These are phyloP conservation scores for Emericellopsis atlantica DNA, from an alignment of 2,329 filamentous ascomycete genomes.

Conservation along the genomic window DNA sequence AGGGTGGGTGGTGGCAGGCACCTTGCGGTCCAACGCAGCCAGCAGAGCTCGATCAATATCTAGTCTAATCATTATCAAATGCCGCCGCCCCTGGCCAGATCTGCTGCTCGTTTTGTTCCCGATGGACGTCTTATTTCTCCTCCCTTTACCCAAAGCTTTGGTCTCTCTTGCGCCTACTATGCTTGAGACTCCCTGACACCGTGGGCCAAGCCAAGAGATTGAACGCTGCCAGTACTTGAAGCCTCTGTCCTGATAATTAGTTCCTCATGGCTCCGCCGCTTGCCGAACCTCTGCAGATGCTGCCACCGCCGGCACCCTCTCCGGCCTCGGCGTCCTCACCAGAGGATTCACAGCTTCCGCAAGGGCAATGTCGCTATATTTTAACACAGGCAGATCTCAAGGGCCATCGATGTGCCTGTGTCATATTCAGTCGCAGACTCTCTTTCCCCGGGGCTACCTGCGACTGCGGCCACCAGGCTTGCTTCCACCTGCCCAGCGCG, in stretches of 20 bases:
- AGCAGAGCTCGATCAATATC: too few relatives aligned
- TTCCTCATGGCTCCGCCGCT: background rate
- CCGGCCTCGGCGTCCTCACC: conserved; percentile 40
- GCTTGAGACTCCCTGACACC: too few relatives aligned
- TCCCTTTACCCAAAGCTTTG: too few relatives aligned
- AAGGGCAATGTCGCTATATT: conserved; percentile 48
- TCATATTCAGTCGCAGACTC: conserved; percentile 41
- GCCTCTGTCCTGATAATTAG: background rate
- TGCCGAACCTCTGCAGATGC: background rate
- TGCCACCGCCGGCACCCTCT: conserved; percentile 27
- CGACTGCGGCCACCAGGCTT: conserved; percentile 47
- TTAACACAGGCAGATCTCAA: conserved; percentile 42
- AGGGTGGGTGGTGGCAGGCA: too few relatives aligned
- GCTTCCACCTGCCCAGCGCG: conserved; percentile 40
- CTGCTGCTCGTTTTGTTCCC: too few relatives aligned
- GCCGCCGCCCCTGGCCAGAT: too few relatives aligned
- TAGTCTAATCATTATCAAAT: too few relatives aligned
- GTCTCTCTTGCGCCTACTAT: too few relatives aligned
- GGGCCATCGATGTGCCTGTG: conserved; percentile 45
- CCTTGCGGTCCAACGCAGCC: too few relatives aligned
- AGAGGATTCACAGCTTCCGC: conserved; percentile 28
- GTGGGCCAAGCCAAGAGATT: background rate
- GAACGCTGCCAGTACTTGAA: background rate
- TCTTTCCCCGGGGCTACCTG: conserved; percentile 40
- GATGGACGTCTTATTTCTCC: too few relatives aligned